A percentile compares a stretch with the other conserved stretches of the same genome.
Evolutionary conservation across 2,329 filamentous ascomycete genomes (phyloP).

Genomic region (Dryadomyces quercivorus): DNA sequence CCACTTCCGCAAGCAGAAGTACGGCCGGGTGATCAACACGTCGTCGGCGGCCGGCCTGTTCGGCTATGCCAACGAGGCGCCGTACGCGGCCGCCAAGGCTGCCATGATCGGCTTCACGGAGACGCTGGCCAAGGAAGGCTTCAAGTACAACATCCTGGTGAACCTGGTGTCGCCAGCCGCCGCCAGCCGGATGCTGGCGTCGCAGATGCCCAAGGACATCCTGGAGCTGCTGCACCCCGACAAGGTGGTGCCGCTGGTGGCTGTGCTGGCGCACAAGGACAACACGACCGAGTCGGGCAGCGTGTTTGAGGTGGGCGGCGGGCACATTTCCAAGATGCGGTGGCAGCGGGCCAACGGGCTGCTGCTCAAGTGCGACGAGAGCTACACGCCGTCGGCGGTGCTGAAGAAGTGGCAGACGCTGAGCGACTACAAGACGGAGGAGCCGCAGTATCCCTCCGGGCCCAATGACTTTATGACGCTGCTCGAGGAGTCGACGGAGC

Average conservation of each 20-base stretch:
- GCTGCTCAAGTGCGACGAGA: slow-evolving; percentile 77
- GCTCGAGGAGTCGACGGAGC: slow-evolving; percentile 71
- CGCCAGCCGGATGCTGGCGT: slow-evolving; percentile 90
- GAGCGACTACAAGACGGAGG: slow-evolving; percentile 59
- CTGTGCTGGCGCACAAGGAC: slow-evolving; percentile 72
- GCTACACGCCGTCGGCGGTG: slow-evolving; percentile 77
- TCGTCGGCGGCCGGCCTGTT: slow-evolving; percentile 92
- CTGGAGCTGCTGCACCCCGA: slow-evolving; percentile 78
- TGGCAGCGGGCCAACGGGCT: slow-evolving; percentile 91
- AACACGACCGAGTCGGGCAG: slow-evolving; percentile 73
- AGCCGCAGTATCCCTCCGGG: slow-evolving; percentile 65
- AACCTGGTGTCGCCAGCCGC: slow-evolving; percentile 95
- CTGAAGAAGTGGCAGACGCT: slow-evolving; percentile 84
- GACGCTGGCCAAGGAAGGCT: slow-evolving; percentile 92
- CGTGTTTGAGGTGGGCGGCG: slow-evolving; percentile 90
- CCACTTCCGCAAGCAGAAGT: slow-evolving; percentile 98
- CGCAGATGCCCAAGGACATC: slow-evolving; percentile 89
- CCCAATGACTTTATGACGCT: slow-evolving; percentile 80
- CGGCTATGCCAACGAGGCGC: slow-evolving; percentile 89
- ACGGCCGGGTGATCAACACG: slow-evolving; percentile 91
- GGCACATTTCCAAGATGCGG: slow-evolving; percentile 81
- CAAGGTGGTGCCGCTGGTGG: slow-evolving; percentile 90
- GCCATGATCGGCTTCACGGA: slow-evolving; percentile 95
- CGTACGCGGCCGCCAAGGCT: slow-evolving; percentile 95
- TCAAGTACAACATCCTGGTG: slow-evolving; percentile 93